These are phyloP conservation scores for Murraya koenigii DNA, from an alignment of 345 rosid species.

Conservation along the genomic window DNA sequence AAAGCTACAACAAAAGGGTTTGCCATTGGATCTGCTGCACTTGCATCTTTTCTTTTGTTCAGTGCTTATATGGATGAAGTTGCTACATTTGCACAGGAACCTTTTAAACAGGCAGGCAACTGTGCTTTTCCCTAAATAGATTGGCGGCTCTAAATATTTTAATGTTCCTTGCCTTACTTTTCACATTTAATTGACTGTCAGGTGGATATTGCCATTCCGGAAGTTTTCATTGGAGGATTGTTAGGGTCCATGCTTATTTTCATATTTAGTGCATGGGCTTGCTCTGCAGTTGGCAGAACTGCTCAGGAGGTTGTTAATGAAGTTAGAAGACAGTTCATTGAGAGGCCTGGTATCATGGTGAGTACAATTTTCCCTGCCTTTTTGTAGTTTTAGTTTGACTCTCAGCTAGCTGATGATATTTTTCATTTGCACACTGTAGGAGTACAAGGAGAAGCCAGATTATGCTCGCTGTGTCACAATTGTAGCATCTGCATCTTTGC, in stretches of 20 bases:
- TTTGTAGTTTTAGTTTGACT: not conserved
- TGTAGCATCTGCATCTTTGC: constrained; percentile 92
- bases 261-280: constrained; percentile 95
- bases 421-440: constrained; percentile 40
- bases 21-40: constrained; percentile 99
- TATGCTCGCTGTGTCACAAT: constrained; percentile 98
- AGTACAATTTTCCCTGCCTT: constrained; percentile 17
- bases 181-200: constrained; percentile 26
- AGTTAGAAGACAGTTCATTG: constrained; percentile 97
- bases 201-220: constrained; percentile 98
- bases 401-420: constrained; percentile 1
- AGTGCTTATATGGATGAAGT: constrained; percentile 99
- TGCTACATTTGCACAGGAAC: constrained; percentile 64
- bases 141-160: not conserved
- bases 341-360: constrained; percentile 99
- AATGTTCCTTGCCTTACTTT: not conserved
- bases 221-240: constrained; percentile 92
- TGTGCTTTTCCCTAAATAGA: constrained; percentile 9
- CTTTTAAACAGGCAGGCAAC: constrained; percentile 73
- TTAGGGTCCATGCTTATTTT: constrained; percentile 96
- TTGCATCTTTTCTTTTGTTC: constrained; percentile 96
- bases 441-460: constrained; percentile 95
- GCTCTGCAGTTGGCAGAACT: constrained; percentile 95
- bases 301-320: constrained; percentile 99
- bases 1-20: constrained; percentile 99